Base-by-base conservation (phyloP, 2,329 filamentous ascomycete genomes). In the Pyrenochaeta sp. region DNA sequence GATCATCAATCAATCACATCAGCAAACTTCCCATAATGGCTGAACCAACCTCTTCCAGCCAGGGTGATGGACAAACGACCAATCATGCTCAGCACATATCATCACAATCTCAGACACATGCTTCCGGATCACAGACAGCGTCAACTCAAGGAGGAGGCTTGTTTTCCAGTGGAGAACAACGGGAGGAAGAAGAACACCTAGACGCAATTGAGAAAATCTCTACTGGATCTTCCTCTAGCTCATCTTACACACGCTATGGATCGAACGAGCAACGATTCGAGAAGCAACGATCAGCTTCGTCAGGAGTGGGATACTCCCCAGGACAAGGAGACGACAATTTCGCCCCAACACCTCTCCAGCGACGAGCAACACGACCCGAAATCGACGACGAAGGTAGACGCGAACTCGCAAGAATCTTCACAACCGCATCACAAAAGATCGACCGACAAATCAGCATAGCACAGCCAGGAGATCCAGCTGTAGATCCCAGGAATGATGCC, bases 401-500 rank as follows among this genome's bases (percentile, higher is more conserved):
- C n/a, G 59, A 67, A 14, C 58, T 69, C 7, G 47, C 53, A 20
- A 53, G 60, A 19, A 56, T 63, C 24, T 59, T 61, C 40, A 49
- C 60, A 14, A 48, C 52, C 13, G 48, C 59, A n/a, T 67, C 65
- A 3, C 53, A 58, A 19, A 48, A 50, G 21, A 47, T 51, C n/a
- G 42, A 45, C 3, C 55, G 46, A 13, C 49, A 51, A 21, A 58
- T 60, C 8, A 64, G 53, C 31, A 54, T 68, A 17, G 61, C 60
- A 14, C 41, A 51, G 11, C 54, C 58, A 4, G 74, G 68, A 3
- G 77, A 82, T 53, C 72, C 79, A 2, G 68, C 73, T 0, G 67
- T 84, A n/a, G 79, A 84, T 53, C 81, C 81, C 1, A 69, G 60
- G 6, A 78, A 70, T 22, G 72, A 75, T 1, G 64, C 75, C n/a